phyloP scores from a whole-genome alignment of 2,329 filamentous ascomycete genomes.

The Trichoderma atrobrunneum region DNA sequence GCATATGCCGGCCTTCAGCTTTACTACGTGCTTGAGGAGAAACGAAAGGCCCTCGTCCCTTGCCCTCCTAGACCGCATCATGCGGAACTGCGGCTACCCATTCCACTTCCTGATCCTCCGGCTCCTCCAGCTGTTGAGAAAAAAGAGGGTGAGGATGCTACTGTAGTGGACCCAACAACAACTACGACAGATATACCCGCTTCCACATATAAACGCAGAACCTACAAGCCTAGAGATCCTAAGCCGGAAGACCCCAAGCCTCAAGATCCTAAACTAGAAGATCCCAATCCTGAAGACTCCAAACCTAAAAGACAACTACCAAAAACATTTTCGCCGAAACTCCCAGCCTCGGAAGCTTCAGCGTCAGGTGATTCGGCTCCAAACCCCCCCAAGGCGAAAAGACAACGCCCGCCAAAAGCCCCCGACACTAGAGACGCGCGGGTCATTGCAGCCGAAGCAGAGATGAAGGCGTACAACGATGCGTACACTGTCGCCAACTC shows the following conservation, averaged over 20 bases:
- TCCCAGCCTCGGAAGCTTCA: not conserved
- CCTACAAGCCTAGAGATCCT: slow-evolving; percentile 21
- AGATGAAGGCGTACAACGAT: slow-evolving; percentile 34
- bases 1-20: slow-evolving; percentile 77
- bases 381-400: not conserved
- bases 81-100: slow-evolving; percentile 64
- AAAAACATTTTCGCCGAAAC: not conserved
- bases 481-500: slow-evolving; percentile 29
- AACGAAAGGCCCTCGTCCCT: slow-evolving; percentile 64
- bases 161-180: slow-evolving; percentile 17
- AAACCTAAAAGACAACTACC: not conserved
- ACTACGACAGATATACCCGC: not conserved
- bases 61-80: slow-evolving; percentile 67
- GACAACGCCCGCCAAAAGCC: not conserved
- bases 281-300: slow-evolving; percentile 21
- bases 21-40: slow-evolving; percentile 67
- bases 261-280: slow-evolving; percentile 19
- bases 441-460: slow-evolving; percentile 43
- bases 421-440: slow-evolving; percentile 37
- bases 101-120: slow-evolving; percentile 45
- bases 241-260: not conserved
- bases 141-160: slow-evolving; percentile 31
- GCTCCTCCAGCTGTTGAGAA: not conserved
- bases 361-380: not conserved
- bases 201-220: not conserved